Base-by-base conservation (phyloP, 495 filamentous ascomycete genomes). In the Penicillium ochrochloron region DNA sequence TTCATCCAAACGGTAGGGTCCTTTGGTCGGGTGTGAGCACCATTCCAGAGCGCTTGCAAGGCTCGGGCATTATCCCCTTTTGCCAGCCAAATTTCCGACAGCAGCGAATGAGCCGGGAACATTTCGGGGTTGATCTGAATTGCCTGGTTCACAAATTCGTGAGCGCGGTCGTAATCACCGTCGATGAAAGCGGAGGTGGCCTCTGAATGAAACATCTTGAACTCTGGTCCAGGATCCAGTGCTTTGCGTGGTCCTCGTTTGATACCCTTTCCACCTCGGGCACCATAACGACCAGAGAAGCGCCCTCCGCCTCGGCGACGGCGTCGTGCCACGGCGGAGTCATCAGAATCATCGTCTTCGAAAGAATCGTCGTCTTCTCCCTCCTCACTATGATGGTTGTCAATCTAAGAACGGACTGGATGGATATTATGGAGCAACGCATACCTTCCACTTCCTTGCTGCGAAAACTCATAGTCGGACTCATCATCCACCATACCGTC, bases 71-170 rank as follows among this genome's bases (percentile, higher is more conserved):
- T 81, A 50, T 92, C 82, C 4, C 89, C 90, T 65, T 88, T 82
- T 60, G 89, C 86, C 42, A 87, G 73, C 68, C 90, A 87, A 53
- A 94, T 87, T 34, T 92, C 86, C 0, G 91, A 89, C 12, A 95
- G 73, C 33, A 94, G 74, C 21, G 85, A 86, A 84, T 94, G 93
- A 31, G 93, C 90, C 23, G 85, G 82, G 64, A 90, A 90, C 60
- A 93, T 91, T 72, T 96, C 93, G 15, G 91, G 90, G 70, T 97
- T 96, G 67, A 89, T 83, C 61, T 90, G 85, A 57, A 96, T 88
- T 12, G 93, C 90, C 69, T 88, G 85, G 53, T 82, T 78, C 12
- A 90, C 85, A 50, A 85, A 79, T 2, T 86, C 78, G 34, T 86
- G 80, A 12, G 92, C 90, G 39, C 82, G 78, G 31, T 88, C 86